These are phyloP conservation scores for Anthoceros angustus DNA, from an alignment of 225 moss, liverwort and hornwort genomes.

Conservation along the genomic window DNA sequence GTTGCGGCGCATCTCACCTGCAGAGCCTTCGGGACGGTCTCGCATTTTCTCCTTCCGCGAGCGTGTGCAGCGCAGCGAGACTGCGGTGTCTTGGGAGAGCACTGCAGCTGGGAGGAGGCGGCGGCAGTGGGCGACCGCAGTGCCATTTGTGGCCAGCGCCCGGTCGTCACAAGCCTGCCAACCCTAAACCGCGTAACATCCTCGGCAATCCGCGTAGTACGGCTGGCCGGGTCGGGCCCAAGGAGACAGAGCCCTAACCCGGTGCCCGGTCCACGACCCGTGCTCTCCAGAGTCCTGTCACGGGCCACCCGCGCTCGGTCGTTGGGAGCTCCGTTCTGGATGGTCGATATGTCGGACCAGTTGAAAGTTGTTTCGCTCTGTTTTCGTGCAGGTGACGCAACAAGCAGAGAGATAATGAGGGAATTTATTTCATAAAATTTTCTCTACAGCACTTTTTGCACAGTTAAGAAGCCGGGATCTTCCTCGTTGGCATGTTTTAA, in stretches of 20 bases:
- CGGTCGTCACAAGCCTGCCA: neutral
- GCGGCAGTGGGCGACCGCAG: neutral
- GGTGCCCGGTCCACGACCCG: no score
- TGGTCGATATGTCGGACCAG: no score
- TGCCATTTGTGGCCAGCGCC: neutral
- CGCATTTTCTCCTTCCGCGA: neutral
- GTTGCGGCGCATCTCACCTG: no score
- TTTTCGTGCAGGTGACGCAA: neutral
- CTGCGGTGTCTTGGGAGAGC: neutral
- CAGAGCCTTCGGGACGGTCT: neutral
- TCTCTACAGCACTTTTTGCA: conserved; percentile 65
- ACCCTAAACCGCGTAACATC: conserved; percentile 4
- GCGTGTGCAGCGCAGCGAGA: neutral
- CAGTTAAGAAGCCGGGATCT: conserved; percentile 65
- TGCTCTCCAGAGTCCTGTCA: no score
- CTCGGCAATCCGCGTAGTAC: no score
- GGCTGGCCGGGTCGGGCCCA: no score
- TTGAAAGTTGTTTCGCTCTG: neutral
- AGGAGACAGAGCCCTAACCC: no score
- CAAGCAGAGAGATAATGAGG: no score
- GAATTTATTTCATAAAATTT: neutral
- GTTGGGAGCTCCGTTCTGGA: no score
- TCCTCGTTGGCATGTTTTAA: conserved; percentile 64
- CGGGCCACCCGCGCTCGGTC: no score
- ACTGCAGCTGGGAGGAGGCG: neutral